These are phyloP conservation scores for Ogataea chonburiensis DNA, from an alignment of 805 yeast species.

Conservation along the genomic window DNA sequence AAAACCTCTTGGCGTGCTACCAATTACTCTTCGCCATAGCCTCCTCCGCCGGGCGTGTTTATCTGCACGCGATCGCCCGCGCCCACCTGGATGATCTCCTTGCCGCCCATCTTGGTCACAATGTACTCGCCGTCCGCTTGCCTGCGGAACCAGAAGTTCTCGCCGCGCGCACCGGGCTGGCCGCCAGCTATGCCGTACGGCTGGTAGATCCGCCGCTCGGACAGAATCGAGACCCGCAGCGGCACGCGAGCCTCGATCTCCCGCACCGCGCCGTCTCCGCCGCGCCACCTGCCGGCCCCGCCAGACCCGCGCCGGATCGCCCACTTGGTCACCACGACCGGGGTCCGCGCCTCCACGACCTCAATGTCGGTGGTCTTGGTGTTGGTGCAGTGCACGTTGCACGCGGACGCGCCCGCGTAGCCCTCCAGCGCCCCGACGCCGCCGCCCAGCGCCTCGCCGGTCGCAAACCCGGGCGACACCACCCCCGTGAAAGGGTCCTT, in stretches of 20 bases:
- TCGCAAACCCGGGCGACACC: conserved; percentile 49
- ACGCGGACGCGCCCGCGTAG: conserved; percentile 45
- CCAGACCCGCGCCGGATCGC: conserved; percentile 46
- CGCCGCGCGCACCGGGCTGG: conserved; percentile 41
- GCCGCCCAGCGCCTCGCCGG: conserved; percentile 54
- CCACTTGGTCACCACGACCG: conserved; percentile 47
- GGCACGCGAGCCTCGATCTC: conserved; percentile 39
- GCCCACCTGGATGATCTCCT: conserved; percentile 27
- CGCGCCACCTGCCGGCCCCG: conserved; percentile 45
- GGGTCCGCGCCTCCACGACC: conserved; percentile 51
- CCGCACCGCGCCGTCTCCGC: conserved; percentile 50
- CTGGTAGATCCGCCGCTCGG: conserved; percentile 45
- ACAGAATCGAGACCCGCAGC: conserved; percentile 39
- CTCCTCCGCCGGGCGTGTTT: conserved; percentile 40
- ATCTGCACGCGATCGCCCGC: conserved; percentile 34
- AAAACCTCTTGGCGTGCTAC: too few species aligned
- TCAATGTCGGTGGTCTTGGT: conserved; percentile 56
- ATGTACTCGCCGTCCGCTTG: conserved; percentile 20
- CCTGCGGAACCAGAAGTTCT: conserved; percentile 28
- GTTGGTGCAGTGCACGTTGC: conserved; percentile 54
- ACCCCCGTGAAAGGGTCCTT: conserved; percentile 38
- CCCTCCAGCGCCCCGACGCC: conserved; percentile 54
- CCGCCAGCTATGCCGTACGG: conserved; percentile 50
- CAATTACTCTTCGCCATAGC: conserved; percentile 35
- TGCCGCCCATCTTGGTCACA: conserved; percentile 31